These are phyloP conservation scores for Aspergillus versicolor DNA, from an alignment of 2,329 filamentous ascomycete species.

Conservation along the genomic window DNA sequence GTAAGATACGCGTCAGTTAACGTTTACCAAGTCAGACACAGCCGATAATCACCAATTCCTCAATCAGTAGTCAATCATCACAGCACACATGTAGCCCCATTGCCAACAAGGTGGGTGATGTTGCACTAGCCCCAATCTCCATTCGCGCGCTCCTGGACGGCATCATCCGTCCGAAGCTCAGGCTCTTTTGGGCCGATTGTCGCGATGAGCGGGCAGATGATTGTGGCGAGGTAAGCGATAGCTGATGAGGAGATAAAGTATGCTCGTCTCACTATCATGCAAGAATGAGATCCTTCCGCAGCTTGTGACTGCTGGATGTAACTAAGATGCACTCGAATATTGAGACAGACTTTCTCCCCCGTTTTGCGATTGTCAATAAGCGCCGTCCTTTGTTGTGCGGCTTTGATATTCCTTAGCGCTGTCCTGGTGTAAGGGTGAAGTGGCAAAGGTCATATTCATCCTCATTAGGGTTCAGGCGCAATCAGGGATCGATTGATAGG, in stretches of 20 bases:
- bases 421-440: constrained; percentile 10
- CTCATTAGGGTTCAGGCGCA: neutral
- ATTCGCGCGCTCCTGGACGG: constrained; percentile 13
- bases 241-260: neutral
- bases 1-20: constrained; percentile 4
- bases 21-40: constrained; percentile 6
- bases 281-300: neutral
- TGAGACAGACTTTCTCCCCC: neutral
- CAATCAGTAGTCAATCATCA: constrained; percentile 14
- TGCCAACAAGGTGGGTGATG: constrained; percentile 23
- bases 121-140: constrained; percentile 21
- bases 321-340: neutral
- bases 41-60: constrained; percentile 11
- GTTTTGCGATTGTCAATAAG: neutral
- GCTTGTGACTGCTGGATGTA: neutral
- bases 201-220: neutral
- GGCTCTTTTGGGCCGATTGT: neutral
- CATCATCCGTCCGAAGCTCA: neutral
- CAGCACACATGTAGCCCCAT: constrained; percentile 21
- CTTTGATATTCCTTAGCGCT: neutral
- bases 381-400: neutral
- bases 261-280: neutral
- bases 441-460: neutral
- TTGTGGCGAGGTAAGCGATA: neutral
- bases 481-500: constrained; percentile 13